Evolutionary conservation across 2,329 filamentous ascomycete genomes (phyloP).

Genomic region (Capronia epimyces): DNA sequence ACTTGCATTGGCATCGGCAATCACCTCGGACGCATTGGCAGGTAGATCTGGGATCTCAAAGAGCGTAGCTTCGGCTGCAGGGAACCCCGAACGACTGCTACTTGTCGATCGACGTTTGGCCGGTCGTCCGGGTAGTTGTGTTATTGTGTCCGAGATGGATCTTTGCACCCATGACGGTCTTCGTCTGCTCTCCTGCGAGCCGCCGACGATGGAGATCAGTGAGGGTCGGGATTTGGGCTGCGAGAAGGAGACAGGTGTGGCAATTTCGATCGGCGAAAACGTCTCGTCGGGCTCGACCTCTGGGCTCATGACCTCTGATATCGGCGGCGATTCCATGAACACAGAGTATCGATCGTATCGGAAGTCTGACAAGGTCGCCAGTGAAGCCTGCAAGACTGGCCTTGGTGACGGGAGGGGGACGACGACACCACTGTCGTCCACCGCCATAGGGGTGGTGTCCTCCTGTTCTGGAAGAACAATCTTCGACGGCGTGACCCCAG

Average conservation of each 20-base stretch:
- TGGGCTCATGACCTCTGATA: conserved; percentile 12
- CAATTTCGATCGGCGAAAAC: conserved; percentile 25
- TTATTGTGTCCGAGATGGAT: conserved; percentile 9
- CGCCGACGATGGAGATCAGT: conserved; percentile 25
- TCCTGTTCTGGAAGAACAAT: conserved; percentile 15
- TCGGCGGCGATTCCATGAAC: conserved; percentile 18
- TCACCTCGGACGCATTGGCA: conserved; percentile 23
- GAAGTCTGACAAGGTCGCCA: conserved; percentile 24
- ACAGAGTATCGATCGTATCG: conserved; percentile 24
- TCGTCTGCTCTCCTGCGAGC: conserved; percentile 11
- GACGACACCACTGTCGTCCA: conserved; percentile 12
- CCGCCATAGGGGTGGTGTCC: conserved; percentile 2
- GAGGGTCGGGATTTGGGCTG: conserved; percentile 24
- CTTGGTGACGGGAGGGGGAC: conserved; percentile 15
- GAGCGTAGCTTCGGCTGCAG: conserved; percentile 22
- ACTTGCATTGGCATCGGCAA: conserved; percentile 19
- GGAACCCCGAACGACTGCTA: conserved; percentile 16
- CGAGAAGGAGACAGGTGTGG: conserved; percentile 25
- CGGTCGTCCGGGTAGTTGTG: conserved; percentile 10
- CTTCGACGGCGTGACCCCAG: conserved; percentile 10
- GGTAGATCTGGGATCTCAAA: conserved; percentile 24
- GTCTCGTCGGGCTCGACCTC: conserved; percentile 18
- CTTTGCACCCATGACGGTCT: conserved; percentile 17
- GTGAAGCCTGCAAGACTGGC: conserved; percentile 20
- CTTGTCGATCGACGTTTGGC: conserved; percentile 16